Base-by-base conservation (phyloP, 202 grass and related monocot species). In the Bolboschoenoplectus hybrid region DNA sequence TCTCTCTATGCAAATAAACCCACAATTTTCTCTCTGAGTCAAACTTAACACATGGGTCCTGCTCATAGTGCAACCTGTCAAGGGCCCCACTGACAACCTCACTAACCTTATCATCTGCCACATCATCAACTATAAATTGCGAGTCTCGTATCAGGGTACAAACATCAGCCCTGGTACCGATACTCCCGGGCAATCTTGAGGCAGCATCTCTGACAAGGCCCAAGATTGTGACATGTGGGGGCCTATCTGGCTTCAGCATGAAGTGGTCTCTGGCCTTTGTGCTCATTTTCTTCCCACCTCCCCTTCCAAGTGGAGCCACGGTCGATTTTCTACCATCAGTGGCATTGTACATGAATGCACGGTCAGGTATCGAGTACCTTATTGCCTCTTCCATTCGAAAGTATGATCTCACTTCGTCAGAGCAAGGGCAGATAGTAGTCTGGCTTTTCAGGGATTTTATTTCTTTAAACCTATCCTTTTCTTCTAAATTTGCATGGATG, bases 1-100 rank as follows among this genome's bases (percentile, higher is more conserved):
- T 89, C 55, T 89, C 88, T 77, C 83, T 82, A 57, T 89, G 88
- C 67, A 89, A 64, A 89, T 89, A 89, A 86, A 89, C 88, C 88
- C 84, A 89, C 63, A 89, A 86, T 75, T 89, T 89, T 75, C 88
- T 89, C 61, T 89, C 88, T 55, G 64, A 58, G 81, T 89, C 88
- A 9, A 89, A 89, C 75, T 85, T 85, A 66, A 89, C 88, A 86
- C 88, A 89, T 81, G 88, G 88, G 53, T 89, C 88, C 51, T 81
- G 83, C 53, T 89, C 76, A 60, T 89, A 89, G 81, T 89, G 88
- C 84, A 89, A 75, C 79, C 88, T 57, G 57, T 89, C 88, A 34
- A 89, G 67, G 50, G 88, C 84, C 83, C 88, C 88, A 61, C 88
- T 89, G 4, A 89, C 88, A 32, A 89, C 88, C 81, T 89, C 84